Conservation (phyloP, 1,284 basidiomycete genomes). For the Schizophyllum amplum region DNA sequence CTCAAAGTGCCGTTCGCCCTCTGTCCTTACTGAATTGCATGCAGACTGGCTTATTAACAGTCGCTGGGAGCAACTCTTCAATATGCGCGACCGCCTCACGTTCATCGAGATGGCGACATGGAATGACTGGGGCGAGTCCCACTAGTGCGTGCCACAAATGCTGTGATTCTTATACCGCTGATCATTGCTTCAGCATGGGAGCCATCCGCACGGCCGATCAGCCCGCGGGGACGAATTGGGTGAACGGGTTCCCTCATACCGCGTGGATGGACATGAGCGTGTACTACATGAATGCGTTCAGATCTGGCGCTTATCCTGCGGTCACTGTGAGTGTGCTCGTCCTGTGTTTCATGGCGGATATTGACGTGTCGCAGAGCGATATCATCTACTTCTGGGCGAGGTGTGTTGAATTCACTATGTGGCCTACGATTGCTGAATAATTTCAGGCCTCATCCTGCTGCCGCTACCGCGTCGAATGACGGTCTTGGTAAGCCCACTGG, state of each 20-base stretch:
- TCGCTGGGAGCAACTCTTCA: slow-evolving; percentile 35
- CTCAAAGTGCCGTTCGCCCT: no score
- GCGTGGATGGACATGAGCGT: slow-evolving; percentile 37
- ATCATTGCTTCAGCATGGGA: slow-evolving; percentile 6
- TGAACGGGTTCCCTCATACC: slow-evolving; percentile 26
- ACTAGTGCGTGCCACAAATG: slow-evolving; percentile 23
- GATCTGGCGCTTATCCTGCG: slow-evolving; percentile 53
- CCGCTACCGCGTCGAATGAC: slow-evolving; percentile 32
- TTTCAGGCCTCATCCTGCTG: slow-evolving; percentile 45
- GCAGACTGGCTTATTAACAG: slow-evolving; percentile 30
- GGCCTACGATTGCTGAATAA: no score
- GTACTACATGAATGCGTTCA: slow-evolving; percentile 57
- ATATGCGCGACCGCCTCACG: slow-evolving; percentile 27
- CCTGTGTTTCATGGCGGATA: no score
- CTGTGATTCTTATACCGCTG: not conserved
- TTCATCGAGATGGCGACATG: slow-evolving; percentile 38
- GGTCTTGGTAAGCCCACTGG: slow-evolving; percentile 30
- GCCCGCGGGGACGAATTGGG: slow-evolving; percentile 14
- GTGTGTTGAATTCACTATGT: no score
- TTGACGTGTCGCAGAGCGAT: slow-evolving; percentile 29
- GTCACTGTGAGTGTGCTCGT: slow-evolving; percentile 28
- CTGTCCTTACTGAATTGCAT: no score
- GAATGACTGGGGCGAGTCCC: slow-evolving; percentile 36
- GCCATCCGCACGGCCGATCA: slow-evolving; percentile 4
- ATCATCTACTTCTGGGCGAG: slow-evolving; percentile 55